Percentiles rank a stretch among this genome's conserved stretches.
These are phyloP conservation scores for Boechera stricta DNA, from an alignment of 345 rosid genomes.

Conservation along the genomic window DNA sequence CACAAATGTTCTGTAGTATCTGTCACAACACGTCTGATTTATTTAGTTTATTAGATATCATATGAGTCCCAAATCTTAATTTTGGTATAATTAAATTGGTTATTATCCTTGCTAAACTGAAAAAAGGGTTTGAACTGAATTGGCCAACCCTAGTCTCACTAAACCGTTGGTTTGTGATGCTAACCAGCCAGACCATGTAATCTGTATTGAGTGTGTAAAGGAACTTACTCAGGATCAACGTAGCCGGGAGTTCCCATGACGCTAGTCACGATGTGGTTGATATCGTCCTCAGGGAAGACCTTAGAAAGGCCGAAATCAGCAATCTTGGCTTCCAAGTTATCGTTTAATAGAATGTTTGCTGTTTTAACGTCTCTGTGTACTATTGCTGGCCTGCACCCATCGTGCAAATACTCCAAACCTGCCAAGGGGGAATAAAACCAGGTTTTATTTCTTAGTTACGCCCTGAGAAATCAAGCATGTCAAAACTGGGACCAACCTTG, in stretches of 20 bases:
- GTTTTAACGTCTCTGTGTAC: conserved; percentile 42
- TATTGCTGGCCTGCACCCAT: conserved; percentile 41
- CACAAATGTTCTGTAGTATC: conserved; percentile 39
- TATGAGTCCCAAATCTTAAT: not conserved
- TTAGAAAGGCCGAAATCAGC: conserved; percentile 52
- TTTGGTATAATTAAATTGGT: not conserved
- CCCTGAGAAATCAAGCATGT: not conserved
- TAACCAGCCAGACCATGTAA: not conserved
- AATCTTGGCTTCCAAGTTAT: conserved; percentile 49
- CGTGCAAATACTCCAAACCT: conserved; percentile 40
- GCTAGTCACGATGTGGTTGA: conserved; percentile 35
- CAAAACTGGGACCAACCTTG: conserved; percentile 50
- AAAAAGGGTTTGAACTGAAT: not conserved
- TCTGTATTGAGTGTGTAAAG: not conserved
- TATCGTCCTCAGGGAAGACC: conserved; percentile 38
- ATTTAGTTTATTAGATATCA: not conserved
- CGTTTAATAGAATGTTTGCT: conserved; percentile 37
- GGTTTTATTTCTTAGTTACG: not conserved
- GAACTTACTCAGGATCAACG: conserved; percentile 39
- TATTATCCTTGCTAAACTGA: not conserved
- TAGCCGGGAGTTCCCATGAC: conserved; percentile 47
- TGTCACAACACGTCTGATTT: conserved; percentile 20
- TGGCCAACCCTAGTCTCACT: not conserved
- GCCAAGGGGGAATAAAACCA: not conserved
- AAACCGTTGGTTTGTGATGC: not conserved